These are phyloP conservation scores for Ilyonectria robusta DNA, from an alignment of 2,329 filamentous ascomycete species.

Conservation along the genomic window DNA sequence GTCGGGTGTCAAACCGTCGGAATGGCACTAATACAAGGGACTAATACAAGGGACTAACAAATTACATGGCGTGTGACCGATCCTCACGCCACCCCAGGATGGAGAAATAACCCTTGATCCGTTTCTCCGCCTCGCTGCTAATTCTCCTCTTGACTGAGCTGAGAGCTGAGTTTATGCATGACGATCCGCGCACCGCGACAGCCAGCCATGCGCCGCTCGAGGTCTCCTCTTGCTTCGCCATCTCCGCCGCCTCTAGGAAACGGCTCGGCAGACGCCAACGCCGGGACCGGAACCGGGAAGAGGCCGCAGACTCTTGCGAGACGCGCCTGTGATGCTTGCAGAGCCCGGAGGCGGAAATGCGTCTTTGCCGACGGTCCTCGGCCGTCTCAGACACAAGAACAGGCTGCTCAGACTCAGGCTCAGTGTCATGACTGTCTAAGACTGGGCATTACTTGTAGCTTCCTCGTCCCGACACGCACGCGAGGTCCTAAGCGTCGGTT, in stretches of 20 bases:
- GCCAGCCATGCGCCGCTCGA: slow-evolving; percentile 20
- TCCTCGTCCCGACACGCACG: slow-evolving; percentile 43
- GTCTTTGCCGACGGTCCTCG: slow-evolving; percentile 31
- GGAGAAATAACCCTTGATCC: slow-evolving; percentile 14
- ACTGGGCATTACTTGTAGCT: slow-evolving; percentile 42
- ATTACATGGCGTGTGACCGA: background rate
- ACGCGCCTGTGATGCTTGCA: slow-evolving; percentile 45
- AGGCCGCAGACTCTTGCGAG: slow-evolving; percentile 34
- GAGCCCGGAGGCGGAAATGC: slow-evolving; percentile 44
- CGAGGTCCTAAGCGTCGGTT: slow-evolving; percentile 44
- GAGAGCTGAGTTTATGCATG: background rate
- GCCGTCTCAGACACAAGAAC: background rate
- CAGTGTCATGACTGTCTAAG: slow-evolving; percentile 38
- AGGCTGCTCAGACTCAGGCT: background rate
- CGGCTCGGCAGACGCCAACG: background rate
- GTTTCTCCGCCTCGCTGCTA: slow-evolving; percentile 24
- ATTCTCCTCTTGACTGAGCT: slow-evolving; percentile 22
- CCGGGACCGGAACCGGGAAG: background rate
- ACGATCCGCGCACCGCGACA: background rate
- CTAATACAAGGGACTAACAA: background rate
- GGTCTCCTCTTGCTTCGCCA: slow-evolving; percentile 14
- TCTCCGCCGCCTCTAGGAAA: slow-evolving; percentile 9
- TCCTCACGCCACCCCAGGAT: slow-evolving; percentile 9
- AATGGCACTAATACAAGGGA: too few relatives aligned
- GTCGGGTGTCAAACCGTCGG: too few relatives aligned